Evolutionary conservation across 2,329 filamentous ascomycete species (phyloP).

Genomic region (Ophiostoma novo-ulmi): DNA sequence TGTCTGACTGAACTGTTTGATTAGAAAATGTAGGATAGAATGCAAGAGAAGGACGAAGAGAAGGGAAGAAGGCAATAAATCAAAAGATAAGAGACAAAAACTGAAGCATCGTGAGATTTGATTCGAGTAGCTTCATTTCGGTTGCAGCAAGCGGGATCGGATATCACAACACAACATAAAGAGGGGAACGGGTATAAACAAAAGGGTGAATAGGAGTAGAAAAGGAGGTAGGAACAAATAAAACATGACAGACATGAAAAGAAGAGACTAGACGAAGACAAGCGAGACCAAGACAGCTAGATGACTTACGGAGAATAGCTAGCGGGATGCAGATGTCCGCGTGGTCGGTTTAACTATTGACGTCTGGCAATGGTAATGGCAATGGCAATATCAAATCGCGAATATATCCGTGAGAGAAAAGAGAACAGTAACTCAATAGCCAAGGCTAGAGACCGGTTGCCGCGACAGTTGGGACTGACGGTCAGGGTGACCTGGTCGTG

Average conservation of each 20-base stretch:
- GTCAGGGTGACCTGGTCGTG: background rate
- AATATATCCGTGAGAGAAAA: background rate
- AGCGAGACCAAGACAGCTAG: background rate
- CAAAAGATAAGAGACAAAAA: background rate
- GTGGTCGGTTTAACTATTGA: background rate
- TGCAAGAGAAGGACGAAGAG: background rate
- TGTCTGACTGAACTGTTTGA: background rate
- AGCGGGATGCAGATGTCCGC: constrained; percentile 6
- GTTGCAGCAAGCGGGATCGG: background rate
- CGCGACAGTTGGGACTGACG: background rate
- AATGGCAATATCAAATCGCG: background rate
- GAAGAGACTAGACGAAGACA: background rate
- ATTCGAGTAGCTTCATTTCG: background rate
- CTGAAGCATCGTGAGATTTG: background rate
- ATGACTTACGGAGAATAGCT: background rate
- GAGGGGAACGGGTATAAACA: background rate
- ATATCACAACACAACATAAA: background rate
- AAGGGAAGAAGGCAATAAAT: background rate
- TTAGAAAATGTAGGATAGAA: background rate
- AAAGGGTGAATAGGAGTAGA: background rate
- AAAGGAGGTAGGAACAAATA: background rate
- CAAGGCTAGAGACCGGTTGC: background rate
- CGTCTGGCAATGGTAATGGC: background rate
- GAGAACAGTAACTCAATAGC: background rate
- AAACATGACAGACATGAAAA: background rate